Conservation (phyloP, 768 basidiomycete genomes). For the Suillus clintonianus region DNA sequence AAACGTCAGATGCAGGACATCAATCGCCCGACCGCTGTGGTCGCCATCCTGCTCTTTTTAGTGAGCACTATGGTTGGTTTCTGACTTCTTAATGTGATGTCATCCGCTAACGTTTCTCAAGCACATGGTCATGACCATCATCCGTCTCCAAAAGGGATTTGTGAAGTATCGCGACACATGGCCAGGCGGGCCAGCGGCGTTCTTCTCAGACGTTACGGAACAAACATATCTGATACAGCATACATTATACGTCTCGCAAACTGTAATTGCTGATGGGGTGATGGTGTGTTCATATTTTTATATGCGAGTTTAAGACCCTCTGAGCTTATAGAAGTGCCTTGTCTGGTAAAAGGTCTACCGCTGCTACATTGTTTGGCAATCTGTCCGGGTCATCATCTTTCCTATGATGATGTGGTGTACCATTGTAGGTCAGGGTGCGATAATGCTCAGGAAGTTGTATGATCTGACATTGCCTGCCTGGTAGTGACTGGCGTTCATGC, state of each 20-base stretch:
- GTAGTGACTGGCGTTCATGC: not conserved
- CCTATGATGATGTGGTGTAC: not conserved
- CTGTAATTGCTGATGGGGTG: not conserved
- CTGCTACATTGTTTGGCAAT: not conserved
- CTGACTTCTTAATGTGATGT: not conserved
- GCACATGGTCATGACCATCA: not conserved
- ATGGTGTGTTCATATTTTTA: not conserved
- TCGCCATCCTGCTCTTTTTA: slow-evolving; percentile 18
- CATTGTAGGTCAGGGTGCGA: not conserved
- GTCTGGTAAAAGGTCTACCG: not conserved
- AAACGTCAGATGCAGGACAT: not conserved
- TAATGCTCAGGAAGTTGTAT: not conserved
- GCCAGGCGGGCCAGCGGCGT: not conserved
- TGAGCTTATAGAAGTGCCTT: not conserved
- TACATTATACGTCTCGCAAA: not conserved
- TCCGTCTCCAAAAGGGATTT: not conserved
- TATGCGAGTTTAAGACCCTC: not conserved
- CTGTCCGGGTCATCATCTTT: not conserved
- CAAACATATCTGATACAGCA: not conserved
- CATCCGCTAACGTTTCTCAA: not conserved
- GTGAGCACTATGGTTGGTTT: slow-evolving; percentile 20
- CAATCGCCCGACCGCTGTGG: slow-evolving; percentile 12
- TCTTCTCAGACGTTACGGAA: not conserved
- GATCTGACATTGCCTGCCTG: not conserved
- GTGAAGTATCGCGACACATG: not conserved